phyloP scores from a whole-genome alignment of 805 yeast genomes.

The Candida peoriensis region DNA sequence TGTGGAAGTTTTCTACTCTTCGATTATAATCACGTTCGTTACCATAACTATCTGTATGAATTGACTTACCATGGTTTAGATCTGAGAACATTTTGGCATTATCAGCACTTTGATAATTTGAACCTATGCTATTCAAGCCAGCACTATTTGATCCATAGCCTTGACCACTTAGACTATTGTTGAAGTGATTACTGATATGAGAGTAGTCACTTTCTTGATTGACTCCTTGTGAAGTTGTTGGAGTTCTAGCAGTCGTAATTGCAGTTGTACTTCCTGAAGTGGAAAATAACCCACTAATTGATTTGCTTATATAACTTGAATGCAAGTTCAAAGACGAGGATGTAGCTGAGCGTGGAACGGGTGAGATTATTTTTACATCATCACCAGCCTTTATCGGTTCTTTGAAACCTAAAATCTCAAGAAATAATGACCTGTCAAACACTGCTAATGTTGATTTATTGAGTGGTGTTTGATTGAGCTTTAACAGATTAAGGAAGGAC shows the following conservation, averaged over 20 bases:
- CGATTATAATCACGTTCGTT: too few relatives aligned
- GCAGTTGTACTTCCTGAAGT: background rate
- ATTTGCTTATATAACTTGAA: background rate
- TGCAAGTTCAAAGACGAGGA: slow-evolving; percentile 27
- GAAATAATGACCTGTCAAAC: slow-evolving; percentile 5
- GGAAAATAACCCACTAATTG: background rate
- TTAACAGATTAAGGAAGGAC: slow-evolving; percentile 6
- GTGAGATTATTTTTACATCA: slow-evolving; percentile 6
- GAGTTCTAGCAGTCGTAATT: slow-evolving; percentile 1
- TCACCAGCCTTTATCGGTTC: slow-evolving; percentile 1
- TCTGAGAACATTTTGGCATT: too few relatives aligned
- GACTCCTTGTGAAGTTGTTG: too few relatives aligned
- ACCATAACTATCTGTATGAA: too few relatives aligned
- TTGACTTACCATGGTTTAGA: too few relatives aligned
- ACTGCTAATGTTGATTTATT: background rate
- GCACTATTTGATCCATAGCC: too few relatives aligned
- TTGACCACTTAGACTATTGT: too few relatives aligned
- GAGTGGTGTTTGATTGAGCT: background rate
- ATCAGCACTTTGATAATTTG: too few relatives aligned
- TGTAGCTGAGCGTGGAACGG: slow-evolving; percentile 5
- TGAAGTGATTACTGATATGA: too few relatives aligned
- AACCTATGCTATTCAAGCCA: too few relatives aligned
- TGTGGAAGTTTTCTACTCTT: too few relatives aligned
- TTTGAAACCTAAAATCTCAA: slow-evolving; percentile 6
- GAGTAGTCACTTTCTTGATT: too few relatives aligned